A percentile compares a stretch with the other conserved stretches of the same genome.
These are phyloP conservation scores for Monilinia vaccinii-corymbosi DNA, from an alignment of 2,329 filamentous ascomycete genomes.

Conservation along the genomic window DNA sequence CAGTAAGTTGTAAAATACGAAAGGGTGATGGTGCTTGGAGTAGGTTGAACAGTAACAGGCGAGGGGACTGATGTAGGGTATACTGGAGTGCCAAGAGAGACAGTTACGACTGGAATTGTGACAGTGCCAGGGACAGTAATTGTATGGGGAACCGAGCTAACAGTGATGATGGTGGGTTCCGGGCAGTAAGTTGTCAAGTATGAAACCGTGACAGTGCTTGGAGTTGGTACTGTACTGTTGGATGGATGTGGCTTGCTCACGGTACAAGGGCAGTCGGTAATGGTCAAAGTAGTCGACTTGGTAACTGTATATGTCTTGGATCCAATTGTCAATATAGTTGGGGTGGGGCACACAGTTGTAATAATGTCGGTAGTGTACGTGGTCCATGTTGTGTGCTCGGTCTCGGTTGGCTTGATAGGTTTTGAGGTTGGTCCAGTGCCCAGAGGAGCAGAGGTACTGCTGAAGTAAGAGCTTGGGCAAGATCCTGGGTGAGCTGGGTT, in stretches of 20 bases:
- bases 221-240: background rate
- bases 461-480: background rate
- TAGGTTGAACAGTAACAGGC: background rate
- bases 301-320: conserved; percentile 49
- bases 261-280: conserved; percentile 39
- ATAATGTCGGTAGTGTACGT: conserved; percentile 9
- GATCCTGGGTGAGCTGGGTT: too few relatives aligned
- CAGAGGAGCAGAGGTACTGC: background rate
- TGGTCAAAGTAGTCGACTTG: conserved; percentile 40
- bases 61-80: background rate
- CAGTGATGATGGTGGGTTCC: conserved; percentile 12
- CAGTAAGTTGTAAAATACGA: conserved; percentile 6
- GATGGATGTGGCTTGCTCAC: conserved; percentile 10
- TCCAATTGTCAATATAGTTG: conserved; percentile 35
- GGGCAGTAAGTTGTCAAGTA: conserved; percentile 10
- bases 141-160: conserved; percentile 18
- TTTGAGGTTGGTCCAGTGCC: background rate
- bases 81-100: conserved; percentile 1
- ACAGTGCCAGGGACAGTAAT: conserved; percentile 13
- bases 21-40: conserved; percentile 3
- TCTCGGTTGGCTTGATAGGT: background rate
- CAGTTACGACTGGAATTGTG: conserved; percentile 11
- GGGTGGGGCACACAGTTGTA: conserved; percentile 6
- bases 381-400: conserved; percentile 8
- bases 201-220: background rate